Conservation (phyloP, 805 yeast genomes). For the Debaryomyces prosopidis region DNA sequence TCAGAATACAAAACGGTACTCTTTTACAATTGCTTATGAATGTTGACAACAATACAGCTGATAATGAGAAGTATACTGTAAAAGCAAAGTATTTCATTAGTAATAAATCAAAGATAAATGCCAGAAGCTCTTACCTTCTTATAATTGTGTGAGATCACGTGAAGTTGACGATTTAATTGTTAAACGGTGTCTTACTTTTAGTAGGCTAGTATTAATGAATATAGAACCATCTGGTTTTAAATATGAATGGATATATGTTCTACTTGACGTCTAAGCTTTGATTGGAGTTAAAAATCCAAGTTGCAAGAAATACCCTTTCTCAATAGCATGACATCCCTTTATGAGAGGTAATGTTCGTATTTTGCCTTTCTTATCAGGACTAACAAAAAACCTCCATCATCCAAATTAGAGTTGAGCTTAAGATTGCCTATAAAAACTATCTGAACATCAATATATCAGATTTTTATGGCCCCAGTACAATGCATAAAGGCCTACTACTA, state of each 20-base stretch:
- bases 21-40: conserved; percentile 1
- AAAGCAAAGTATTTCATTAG: conserved; percentile 1
- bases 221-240: too few relatives aligned
- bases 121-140: neutral
- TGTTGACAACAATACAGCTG: conserved; percentile 5
- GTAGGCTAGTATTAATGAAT: too few relatives aligned
- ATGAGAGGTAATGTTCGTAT: neutral
- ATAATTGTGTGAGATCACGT: conserved; percentile 4
- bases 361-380: neutral
- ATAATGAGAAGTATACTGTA: conserved; percentile 1
- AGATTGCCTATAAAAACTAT: too few relatives aligned
- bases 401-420: neutral
- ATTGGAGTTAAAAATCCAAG: too few relatives aligned
- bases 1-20: neutral
- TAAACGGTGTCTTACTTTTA: too few relatives aligned
- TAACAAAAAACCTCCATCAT: neutral
- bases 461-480: too few relatives aligned
- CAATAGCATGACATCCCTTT: neutral
- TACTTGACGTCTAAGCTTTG: too few relatives aligned
- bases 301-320: too few relatives aligned
- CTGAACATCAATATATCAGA: too few relatives aligned
- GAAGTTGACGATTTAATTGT: too few relatives aligned
- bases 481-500: conserved; percentile 32
- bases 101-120: too few relatives aligned
- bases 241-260: too few relatives aligned